Percentiles rank a stretch among this genome's conserved stretches.
These are phyloP conservation scores for Cyberlindnera misumaiensis DNA, from an alignment of 805 yeast species.

Conservation along the genomic window DNA sequence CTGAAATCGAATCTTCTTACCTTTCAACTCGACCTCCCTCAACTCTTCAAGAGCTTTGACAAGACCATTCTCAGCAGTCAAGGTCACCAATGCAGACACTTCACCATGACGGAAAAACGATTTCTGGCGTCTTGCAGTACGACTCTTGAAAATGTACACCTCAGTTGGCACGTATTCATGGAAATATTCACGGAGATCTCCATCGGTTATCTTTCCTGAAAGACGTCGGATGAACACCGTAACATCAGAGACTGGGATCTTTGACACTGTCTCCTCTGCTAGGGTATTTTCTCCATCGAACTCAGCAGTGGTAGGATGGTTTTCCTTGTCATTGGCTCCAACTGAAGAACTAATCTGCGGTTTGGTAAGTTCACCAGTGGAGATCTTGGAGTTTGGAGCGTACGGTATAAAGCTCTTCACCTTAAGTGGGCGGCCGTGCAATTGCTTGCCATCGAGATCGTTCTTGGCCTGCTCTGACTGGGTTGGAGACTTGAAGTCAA, in stretches of 20 bases:
- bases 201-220: slow-evolving; percentile 34
- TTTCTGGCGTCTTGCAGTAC: slow-evolving; percentile 21
- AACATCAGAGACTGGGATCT: slow-evolving; percentile 29
- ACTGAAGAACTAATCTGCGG: neutral
- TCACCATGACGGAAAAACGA: slow-evolving; percentile 27
- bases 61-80: slow-evolving; percentile 36
- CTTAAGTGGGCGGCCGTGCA: slow-evolving; percentile 36
- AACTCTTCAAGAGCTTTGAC: slow-evolving; percentile 36
- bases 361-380: slow-evolving; percentile 1
- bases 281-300: neutral
- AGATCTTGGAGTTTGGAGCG: slow-evolving; percentile 22
- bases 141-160: slow-evolving; percentile 40
- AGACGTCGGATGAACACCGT: slow-evolving; percentile 40
- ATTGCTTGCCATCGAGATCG: slow-evolving; percentile 53
- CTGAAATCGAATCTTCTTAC: slow-evolving; percentile 29
- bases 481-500: slow-evolving; percentile 64
- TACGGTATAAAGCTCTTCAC: slow-evolving; percentile 39
- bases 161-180: slow-evolving; percentile 39
- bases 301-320: neutral
- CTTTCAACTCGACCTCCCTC: slow-evolving; percentile 30
- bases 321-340: neutral
- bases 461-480: slow-evolving; percentile 60
- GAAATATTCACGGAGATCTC: slow-evolving; percentile 38
- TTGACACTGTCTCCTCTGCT: neutral
- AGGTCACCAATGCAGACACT: slow-evolving; percentile 46